Percentiles rank a stretch among this genome's conserved stretches.
phyloP scores from a whole-genome alignment of 371 early-diverging fungal species.

The Apophysomyces elegans region DNA sequence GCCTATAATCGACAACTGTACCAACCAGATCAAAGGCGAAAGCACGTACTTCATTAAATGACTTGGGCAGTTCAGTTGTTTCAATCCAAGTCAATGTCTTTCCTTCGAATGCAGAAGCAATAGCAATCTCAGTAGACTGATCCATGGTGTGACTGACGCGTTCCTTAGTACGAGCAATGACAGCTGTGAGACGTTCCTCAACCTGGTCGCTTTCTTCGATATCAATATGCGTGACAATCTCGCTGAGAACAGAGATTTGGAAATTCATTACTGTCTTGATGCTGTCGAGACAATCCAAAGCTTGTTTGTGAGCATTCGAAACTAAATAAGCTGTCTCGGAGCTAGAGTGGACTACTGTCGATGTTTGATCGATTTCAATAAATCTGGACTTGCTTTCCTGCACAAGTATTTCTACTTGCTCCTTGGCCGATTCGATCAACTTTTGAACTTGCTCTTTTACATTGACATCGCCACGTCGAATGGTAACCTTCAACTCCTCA shows the following conservation, averaged over 20 bases:
- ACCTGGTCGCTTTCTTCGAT: constrained; percentile 3
- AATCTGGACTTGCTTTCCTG: constrained; percentile 17
- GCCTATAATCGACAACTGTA: constrained; percentile 37
- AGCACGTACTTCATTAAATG: constrained; percentile 38
- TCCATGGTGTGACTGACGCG: constrained; percentile 29
- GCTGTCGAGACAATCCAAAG: constrained; percentile 32
- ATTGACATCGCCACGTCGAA: constrained; percentile 30
- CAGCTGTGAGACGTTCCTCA: constrained; percentile 21
- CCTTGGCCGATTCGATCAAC: constrained; percentile 24
- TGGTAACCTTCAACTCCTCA: constrained; percentile 25
- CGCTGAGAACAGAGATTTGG: constrained; percentile 26
- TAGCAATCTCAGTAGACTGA: constrained; percentile 25
- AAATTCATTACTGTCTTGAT: constrained; percentile 28
- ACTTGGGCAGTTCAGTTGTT: constrained; percentile 34
- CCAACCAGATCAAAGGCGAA: constrained; percentile 48
- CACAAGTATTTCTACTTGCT: constrained; percentile 21
- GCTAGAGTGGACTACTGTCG: constrained; percentile 9
- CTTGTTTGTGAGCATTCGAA: constrained; percentile 33
- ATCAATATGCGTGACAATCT: constrained; percentile 24
- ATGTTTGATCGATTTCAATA: constrained; percentile 8
- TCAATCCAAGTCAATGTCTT: constrained; percentile 45
- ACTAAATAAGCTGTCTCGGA: constrained; percentile 6
- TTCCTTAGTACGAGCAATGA: constrained; percentile 31
- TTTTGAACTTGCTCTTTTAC: constrained; percentile 20
- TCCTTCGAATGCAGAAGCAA: constrained; percentile 43